Conservation (phyloP, 352 stramenopile genomes). For the Halophytophthora polymorphica region DNA sequence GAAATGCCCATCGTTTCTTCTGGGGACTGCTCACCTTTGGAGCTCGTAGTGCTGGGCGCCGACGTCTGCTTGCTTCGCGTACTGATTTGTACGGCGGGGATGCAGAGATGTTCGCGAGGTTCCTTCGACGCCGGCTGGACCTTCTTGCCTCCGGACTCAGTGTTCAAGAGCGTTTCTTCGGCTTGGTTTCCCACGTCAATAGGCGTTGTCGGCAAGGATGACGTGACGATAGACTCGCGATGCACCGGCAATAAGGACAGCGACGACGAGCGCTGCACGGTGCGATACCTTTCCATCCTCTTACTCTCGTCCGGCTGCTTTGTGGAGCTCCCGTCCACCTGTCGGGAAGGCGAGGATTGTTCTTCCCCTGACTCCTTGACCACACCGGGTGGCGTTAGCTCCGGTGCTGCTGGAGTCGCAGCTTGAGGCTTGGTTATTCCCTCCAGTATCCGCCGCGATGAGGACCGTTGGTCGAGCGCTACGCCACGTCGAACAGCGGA, state of each 20-base stretch:
- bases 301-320: too few species aligned
- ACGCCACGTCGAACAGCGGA: slow-evolving; percentile 5
- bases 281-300: too few species aligned
- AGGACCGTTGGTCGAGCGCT: background rate
- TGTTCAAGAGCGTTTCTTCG: background rate
- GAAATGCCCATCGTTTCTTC: background rate
- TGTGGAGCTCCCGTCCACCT: too few species aligned
- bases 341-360: too few species aligned
- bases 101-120: background rate
- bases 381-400: too few species aligned
- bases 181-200: background rate
- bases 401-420: too few species aligned
- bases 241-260: too few species aligned
- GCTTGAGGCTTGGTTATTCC: slow-evolving; percentile 1
- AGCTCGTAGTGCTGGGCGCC: background rate
- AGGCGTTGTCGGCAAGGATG: too few species aligned
- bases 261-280: too few species aligned
- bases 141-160: background rate
- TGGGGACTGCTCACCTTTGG: background rate
- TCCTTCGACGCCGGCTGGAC: background rate
- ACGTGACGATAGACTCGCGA: too few species aligned
- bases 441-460: slow-evolving; percentile 1
- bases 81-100: slow-evolving; percentile 5
- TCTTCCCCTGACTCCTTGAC: too few species aligned
- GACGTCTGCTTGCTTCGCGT: slow-evolving; percentile 5